phyloP scores from a whole-genome alignment of 257 asterid species.

The Orobanche coerulescens region DNA sequence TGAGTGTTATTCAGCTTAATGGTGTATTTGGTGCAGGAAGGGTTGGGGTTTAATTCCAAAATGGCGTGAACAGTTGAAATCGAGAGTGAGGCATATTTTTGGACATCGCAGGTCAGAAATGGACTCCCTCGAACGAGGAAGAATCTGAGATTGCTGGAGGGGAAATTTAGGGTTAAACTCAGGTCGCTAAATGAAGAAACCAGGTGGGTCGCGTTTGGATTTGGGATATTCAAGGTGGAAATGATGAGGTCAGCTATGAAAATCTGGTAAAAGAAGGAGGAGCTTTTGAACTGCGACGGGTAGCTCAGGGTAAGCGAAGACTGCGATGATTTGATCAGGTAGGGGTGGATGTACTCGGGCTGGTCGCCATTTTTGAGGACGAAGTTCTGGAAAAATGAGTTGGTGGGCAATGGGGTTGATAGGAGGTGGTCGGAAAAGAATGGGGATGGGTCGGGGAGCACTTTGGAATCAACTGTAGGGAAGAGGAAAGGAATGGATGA shows the following conservation, averaged over 20 bases:
- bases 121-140: constrained; percentile 86
- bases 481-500: constrained; percentile 49
- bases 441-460: constrained; percentile 77
- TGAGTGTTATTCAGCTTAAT: constrained; percentile 72
- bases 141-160: constrained; percentile 59
- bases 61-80: constrained; percentile 80
- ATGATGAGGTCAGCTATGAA: constrained; percentile 56
- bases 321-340: constrained; percentile 47
- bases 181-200: constrained; percentile 66
- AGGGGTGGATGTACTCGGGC: constrained; percentile 81
- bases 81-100: constrained; percentile 32
- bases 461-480: constrained; percentile 58
- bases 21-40: constrained; percentile 46
- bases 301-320: constrained; percentile 59
- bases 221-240: constrained; percentile 40
- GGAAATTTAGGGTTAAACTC: constrained; percentile 69
- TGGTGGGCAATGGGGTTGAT: constrained; percentile 70
- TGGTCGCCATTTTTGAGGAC: constrained; percentile 82
- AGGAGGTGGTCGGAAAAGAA: constrained; percentile 66
- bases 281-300: constrained; percentile 48
- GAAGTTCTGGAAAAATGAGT: constrained; percentile 78
- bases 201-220: constrained; percentile 39
- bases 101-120: constrained; percentile 54
- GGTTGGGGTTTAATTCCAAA: constrained; percentile 44
- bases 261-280: constrained; percentile 57